Percentiles rank a stretch among this genome's conserved stretches.
These are phyloP conservation scores for Claviceps citrina DNA, from an alignment of 2,329 filamentous ascomycete species.

Conservation along the genomic window DNA sequence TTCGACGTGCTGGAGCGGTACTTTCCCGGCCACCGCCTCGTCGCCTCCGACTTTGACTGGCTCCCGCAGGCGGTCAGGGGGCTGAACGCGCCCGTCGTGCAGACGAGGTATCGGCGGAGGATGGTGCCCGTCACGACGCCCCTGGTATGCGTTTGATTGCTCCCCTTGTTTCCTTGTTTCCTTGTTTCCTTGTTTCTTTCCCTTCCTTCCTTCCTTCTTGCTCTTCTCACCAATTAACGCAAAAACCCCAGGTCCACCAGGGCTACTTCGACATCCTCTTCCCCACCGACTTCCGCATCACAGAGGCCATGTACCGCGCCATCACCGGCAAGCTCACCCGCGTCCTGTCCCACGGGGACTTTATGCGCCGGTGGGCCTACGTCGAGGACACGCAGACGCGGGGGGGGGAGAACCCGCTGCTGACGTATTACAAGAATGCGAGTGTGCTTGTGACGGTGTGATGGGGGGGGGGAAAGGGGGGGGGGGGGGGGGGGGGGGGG, in stretches of 20 bases:
- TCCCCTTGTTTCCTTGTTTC: no score
- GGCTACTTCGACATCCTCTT: constrained; percentile 99
- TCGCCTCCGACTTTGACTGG: constrained; percentile 80
- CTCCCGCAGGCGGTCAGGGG: constrained; percentile 72
- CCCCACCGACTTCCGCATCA: constrained; percentile 82
- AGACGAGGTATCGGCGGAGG: constrained; percentile 75
- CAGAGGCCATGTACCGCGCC: constrained; percentile 82
- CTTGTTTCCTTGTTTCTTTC: background rate
- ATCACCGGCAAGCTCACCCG: constrained; percentile 84
- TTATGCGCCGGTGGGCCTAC: constrained; percentile 78
- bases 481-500: background rate
- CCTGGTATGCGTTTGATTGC: constrained; percentile 39
- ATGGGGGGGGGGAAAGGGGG: constrained; percentile 2
- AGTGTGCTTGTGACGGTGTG: constrained; percentile 80
- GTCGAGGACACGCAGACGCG: constrained; percentile 76
- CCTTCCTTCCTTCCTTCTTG: background rate
- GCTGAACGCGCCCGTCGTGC: constrained; percentile 85
- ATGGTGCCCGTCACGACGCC: constrained; percentile 85
- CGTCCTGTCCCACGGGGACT: constrained; percentile 76
- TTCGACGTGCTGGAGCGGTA: constrained; percentile 78
- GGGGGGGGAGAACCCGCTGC: constrained; percentile 82
- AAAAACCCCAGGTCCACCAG: constrained; percentile 60
- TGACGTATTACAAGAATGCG: constrained; percentile 91
- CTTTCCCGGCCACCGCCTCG: constrained; percentile 77
- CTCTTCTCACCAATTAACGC: background rate